These are phyloP conservation scores for Penicillium sp. DNA, from an alignment of 2,329 filamentous ascomycete species.

Conservation along the genomic window DNA sequence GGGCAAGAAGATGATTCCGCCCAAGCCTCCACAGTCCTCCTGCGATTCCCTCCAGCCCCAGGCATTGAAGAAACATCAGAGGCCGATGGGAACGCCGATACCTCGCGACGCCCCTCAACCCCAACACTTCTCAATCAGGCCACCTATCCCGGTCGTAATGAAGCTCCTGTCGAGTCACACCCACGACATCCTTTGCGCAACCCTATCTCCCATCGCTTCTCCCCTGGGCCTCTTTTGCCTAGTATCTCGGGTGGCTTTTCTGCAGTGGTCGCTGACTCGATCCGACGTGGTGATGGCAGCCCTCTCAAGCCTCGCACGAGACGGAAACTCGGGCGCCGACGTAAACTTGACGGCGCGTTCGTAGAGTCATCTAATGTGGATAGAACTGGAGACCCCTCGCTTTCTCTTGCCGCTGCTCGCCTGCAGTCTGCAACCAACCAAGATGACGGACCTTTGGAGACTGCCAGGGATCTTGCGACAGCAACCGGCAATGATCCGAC, in stretches of 20 bases:
- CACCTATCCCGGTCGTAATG: conserved; percentile 25
- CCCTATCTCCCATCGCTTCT: conserved; percentile 51
- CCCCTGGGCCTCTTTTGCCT: conserved; percentile 57
- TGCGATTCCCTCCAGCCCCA: conserved; percentile 42
- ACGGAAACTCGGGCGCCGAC: conserved; percentile 28
- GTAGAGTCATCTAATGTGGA: conserved; percentile 19
- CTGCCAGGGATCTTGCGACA: conserved; percentile 19
- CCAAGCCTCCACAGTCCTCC: conserved; percentile 33
- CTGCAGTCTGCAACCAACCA: conserved; percentile 29
- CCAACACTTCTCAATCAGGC: conserved; percentile 18
- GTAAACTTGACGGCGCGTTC: conserved; percentile 28
- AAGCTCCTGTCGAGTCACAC: conserved; percentile 35
- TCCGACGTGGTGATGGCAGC: conserved; percentile 55
- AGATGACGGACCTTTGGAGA: conserved; percentile 18
- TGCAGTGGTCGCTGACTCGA: conserved; percentile 62
- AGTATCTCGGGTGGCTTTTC: conserved; percentile 59
- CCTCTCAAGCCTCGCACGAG: conserved; percentile 33
- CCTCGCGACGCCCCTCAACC: conserved; percentile 21
- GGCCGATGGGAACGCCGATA: conserved; percentile 9
- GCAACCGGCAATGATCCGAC: conserved; percentile 9
- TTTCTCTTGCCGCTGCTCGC: conserved; percentile 25
- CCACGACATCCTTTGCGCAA: conserved; percentile 41
- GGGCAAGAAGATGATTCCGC: conserved; percentile 15
- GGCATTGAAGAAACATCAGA: conserved; percentile 27
- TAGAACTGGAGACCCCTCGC: conserved; percentile 17